Evolutionary conservation across 1,284 basidiomycete species (phyloP).

Genomic region (Cryptococcus maquisensis): DNA sequence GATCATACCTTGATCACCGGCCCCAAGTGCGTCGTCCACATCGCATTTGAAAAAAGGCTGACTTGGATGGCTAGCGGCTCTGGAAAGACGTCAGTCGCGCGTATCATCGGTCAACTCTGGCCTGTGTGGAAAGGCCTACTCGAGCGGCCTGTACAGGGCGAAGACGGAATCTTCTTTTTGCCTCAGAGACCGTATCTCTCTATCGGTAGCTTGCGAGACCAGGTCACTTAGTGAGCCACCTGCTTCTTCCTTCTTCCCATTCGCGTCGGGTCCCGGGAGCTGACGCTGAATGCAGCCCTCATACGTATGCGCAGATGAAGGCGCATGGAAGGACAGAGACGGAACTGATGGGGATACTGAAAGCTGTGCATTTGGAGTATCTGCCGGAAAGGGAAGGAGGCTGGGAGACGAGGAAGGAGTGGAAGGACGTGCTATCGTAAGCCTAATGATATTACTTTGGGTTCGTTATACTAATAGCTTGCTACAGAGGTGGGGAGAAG

Average conservation of each 20-base stretch:
- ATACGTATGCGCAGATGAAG: constrained; percentile 73
- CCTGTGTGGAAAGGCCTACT: constrained; percentile 53
- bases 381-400: constrained; percentile 84
- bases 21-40: constrained; percentile 51
- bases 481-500: constrained; percentile 84
- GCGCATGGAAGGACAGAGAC: constrained; percentile 60
- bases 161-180: constrained; percentile 71
- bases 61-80: constrained; percentile 60
- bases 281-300: constrained; percentile 59
- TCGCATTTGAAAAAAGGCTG: constrained; percentile 1
- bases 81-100: constrained; percentile 88
- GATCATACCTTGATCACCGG: constrained; percentile 94
- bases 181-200: constrained; percentile 92
- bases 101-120: constrained; percentile 89
- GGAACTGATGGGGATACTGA: constrained; percentile 69
- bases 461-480: not conserved
- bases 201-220: constrained; percentile 78
- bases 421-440: constrained; percentile 75
- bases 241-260: not conserved
- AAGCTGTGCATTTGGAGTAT: constrained; percentile 78
- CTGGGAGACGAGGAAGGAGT: constrained; percentile 85
- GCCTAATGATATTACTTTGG: constrained; percentile 4
- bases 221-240: constrained; percentile 52
- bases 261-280: too few species aligned
- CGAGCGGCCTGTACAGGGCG: constrained; percentile 50